Evolutionary conservation across 2,329 filamentous ascomycete species (phyloP).

Genomic region (Ceratocystiopsis sp.): DNA sequence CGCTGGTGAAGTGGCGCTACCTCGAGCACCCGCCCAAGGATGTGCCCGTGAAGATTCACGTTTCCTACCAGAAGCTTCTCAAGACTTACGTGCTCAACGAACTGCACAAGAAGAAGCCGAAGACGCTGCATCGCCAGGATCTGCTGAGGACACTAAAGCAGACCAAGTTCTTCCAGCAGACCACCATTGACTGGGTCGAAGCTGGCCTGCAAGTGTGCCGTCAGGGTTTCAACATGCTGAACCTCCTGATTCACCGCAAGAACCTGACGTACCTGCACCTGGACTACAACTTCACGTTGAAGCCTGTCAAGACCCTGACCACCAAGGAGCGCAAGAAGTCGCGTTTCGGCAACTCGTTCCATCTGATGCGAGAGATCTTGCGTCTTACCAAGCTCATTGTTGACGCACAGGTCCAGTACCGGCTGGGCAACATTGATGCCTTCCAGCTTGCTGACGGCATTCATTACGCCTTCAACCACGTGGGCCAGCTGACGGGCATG

Average conservation of each 20-base stretch:
- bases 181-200: slow-evolving; percentile 98
- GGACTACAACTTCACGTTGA: slow-evolving; percentile 98
- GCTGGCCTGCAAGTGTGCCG: slow-evolving; percentile 95
- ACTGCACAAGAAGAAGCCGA: slow-evolving; percentile 86
- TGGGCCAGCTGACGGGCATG: slow-evolving; percentile 96
- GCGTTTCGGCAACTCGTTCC: slow-evolving; percentile 96
- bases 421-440: slow-evolving; percentile 92
- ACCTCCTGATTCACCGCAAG: slow-evolving; percentile 92
- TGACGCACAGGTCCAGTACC: slow-evolving; percentile 94
- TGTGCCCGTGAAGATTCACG: slow-evolving; percentile 90
- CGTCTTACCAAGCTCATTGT: slow-evolving; percentile 94
- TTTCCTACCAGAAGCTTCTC: slow-evolving; percentile 94
- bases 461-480: slow-evolving; percentile 98
- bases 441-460: slow-evolving; percentile 98
- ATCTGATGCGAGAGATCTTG: slow-evolving; percentile 94
- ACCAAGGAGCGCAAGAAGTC: slow-evolving; percentile 99
- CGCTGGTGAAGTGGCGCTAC: slow-evolving; percentile 96
- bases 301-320: slow-evolving; percentile 94
- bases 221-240: slow-evolving; percentile 98
- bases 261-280: slow-evolving; percentile 96
- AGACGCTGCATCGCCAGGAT: slow-evolving; percentile 90
- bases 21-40: slow-evolving; percentile 78
- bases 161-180: slow-evolving; percentile 99
- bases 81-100: slow-evolving; percentile 96
- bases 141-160: slow-evolving; percentile 77